These are phyloP conservation scores for Neurospora crassa DNA, from an alignment of 2,329 filamentous ascomycete genomes.

Conservation along the genomic window DNA sequence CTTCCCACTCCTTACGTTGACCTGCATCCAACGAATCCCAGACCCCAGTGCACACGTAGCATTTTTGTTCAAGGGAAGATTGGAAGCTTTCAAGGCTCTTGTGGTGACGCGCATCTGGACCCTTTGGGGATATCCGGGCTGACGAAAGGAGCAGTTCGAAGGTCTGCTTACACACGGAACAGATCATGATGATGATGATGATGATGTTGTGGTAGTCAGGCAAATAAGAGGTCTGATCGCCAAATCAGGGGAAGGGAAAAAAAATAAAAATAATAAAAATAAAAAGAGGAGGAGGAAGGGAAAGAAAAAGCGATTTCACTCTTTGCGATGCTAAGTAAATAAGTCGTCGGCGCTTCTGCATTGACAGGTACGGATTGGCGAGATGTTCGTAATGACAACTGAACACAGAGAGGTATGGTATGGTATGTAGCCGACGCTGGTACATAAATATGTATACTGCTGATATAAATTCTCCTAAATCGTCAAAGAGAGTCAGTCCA, in stretches of 20 bases:
- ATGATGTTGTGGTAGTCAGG: background rate
- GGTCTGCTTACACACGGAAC: background rate
- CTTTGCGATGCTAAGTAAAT: background rate
- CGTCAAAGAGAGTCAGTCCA: background rate
- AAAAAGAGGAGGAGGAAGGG: no score
- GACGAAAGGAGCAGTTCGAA: background rate
- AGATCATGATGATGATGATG: background rate
- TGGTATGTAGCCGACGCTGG: background rate
- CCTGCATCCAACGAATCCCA: background rate
- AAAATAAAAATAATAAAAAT: background rate
- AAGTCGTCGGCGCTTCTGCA: background rate
- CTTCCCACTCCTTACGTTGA: background rate
- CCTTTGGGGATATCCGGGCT: background rate
- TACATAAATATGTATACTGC: background rate
- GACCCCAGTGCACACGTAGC: background rate
- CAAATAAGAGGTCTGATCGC: background rate
- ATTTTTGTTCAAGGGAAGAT: background rate
- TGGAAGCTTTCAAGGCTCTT: background rate
- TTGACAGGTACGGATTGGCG: background rate
- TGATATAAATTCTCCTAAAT: background rate
- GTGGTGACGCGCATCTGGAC: background rate
- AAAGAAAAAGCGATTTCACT: background rate
- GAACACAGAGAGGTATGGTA: background rate
- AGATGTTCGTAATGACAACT: background rate
- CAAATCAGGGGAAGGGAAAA: no score